Base-by-base conservation (phyloP, 306 rosid species). In the Vigna hirtella region DNA sequence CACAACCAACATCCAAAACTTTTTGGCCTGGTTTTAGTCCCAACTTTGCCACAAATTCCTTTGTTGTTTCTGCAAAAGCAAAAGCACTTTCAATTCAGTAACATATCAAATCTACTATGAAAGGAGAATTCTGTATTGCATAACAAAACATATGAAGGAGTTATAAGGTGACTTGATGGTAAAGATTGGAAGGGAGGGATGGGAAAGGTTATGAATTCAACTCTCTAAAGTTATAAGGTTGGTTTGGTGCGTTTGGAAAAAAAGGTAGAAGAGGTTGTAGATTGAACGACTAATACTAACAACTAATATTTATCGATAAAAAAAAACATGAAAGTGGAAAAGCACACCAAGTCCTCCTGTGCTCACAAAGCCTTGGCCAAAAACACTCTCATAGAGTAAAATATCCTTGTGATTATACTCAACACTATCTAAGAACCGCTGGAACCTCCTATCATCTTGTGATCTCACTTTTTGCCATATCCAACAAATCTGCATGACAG, bases 1-100 rank as follows among this genome's bases (percentile, higher is more conserved):
- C 98, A 81, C 98, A 95, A 65, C 98, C 98, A 55, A 95, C 98
- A 86, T 95, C 98, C 0, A 95, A 77, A 16, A 95, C 93, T 70
- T 87, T 88, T 75, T 95, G 97, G 30, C 90, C 88, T 36, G 89
- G 84, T 89, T 86, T 83, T 13, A 95, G 93, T 5, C 86, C 94
- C 83, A 95, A 85, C 83, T 82, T 89, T 3, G 76, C 81, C 36
- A 91, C 97, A 81, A 95, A 48, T 82, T 95, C 93, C 80, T 72
- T 88, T 0, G 96, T 92, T 43, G 98, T 95, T 76, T 92, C 98
- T 95, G 96, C 87, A 58, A 80, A 77, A 79, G n/a, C 30, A 74
- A 71, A 47, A 49, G 10, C 49, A 58, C 16, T 32, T 45, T 18
- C 11, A 75, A 0, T 22, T 68, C n/a, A 43, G 17, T 50, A 69